Evolutionary conservation across 805 yeast genomes (phyloP), one percentile per base, ranked within the genome.

Genomic region (Saccharomycopsis microspora): DNA sequence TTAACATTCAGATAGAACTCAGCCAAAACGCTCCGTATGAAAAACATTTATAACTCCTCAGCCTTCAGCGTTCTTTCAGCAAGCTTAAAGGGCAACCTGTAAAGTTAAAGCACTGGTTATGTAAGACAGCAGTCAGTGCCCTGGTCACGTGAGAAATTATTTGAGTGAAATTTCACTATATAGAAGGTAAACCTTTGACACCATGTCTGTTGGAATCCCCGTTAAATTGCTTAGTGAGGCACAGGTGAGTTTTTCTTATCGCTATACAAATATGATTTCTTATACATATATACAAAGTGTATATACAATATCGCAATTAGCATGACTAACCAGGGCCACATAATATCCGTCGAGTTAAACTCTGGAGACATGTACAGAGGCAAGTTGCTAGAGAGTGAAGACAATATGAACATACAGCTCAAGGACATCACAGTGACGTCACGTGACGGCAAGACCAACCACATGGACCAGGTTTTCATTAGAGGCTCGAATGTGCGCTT

Each of bases 321-420:
- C 8, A 27, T 39, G 27, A 11, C 31, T 30, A 33, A 35, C 1
- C 73, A 82, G 70, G 96, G 97, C 43, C 97, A 90, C 60, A 68
- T 79, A 3, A 80, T 90, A 5, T 78, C 94, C 1, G 62, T 90
- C 11, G 98, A 90, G 62, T 74, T 90, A 45, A 75, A 76, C 30
- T 79, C 88, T 0, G 97, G 97, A 1, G 89, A 84, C 54, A 76
- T 84, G 0, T 90, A 90, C 60, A 71, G 95, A 36, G 98, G 98
- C 1, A 87, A 83, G 60, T 72, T 90, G 42, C 61, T 82, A 3
- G 96, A 84, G 58, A 81, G 82, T 63, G 96, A 90, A 65, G 97
- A 90, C 58, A 89, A 83, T 63, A 93, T 90, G 97, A 90, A 90
- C 61, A 78, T 90, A 30, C 94, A 89, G 52, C 64, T 90, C 44